Percentiles rank a stretch among this genome's conserved stretches.
Conservation (phyloP, 257 asterid species). For the Solanum peruvianum region DNA sequence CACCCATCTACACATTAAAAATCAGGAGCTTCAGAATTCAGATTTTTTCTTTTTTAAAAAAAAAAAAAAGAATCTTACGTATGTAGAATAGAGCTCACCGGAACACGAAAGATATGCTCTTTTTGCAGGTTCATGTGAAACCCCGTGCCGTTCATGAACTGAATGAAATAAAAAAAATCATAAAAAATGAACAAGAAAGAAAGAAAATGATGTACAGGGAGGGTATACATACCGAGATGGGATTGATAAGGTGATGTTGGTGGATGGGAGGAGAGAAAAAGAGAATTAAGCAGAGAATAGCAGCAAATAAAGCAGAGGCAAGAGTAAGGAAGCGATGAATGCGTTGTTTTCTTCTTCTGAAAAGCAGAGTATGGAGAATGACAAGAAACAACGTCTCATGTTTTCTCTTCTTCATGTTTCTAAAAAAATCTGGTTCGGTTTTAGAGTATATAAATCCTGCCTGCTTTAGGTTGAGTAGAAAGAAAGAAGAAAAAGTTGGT, state of each 20-base stretch:
- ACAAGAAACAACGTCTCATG: slow-evolving; percentile 9
- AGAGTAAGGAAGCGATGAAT: slow-evolving; percentile 28
- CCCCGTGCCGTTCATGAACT: slow-evolving; percentile 19
- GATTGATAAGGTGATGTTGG: slow-evolving; percentile 7
- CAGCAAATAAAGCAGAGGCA: slow-evolving; percentile 27
- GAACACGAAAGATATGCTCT: slow-evolving; percentile 31
- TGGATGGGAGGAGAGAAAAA: slow-evolving; percentile 29
- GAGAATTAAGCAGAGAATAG: slow-evolving; percentile 29
- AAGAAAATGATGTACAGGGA: background rate
- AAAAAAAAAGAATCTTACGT: background rate
- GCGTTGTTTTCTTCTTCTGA: slow-evolving; percentile 40
- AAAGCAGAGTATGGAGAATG: slow-evolving; percentile 24
- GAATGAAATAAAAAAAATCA: background rate
- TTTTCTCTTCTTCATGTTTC: slow-evolving; percentile 33
- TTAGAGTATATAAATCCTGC: background rate
- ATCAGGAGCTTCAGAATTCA: background rate
- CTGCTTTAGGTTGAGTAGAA: background rate
- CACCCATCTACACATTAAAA: slow-evolving; percentile 31
- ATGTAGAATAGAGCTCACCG: slow-evolving; percentile 26
- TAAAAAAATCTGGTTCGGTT: background rate
- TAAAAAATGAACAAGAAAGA: background rate
- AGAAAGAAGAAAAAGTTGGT: background rate
- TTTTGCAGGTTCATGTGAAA: slow-evolving; percentile 18
- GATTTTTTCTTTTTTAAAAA: no score
- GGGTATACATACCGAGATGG: slow-evolving; percentile 4